phyloP scores from a whole-genome alignment of 768 basidiomycete genomes.

The Boletus sp. region DNA sequence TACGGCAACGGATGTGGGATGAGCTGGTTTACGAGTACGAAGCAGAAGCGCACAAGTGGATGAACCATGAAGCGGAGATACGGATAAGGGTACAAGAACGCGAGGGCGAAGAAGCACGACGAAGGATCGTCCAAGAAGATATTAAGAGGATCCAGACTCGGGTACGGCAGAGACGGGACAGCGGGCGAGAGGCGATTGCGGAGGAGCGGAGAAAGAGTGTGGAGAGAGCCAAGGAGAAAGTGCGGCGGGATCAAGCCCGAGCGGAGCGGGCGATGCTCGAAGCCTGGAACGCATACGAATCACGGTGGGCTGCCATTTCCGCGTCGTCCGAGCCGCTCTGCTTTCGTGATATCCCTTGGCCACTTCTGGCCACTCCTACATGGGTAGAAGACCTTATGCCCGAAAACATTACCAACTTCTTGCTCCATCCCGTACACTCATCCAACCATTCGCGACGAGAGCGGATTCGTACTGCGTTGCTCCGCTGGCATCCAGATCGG shows the following conservation, averaged over 20 bases:
- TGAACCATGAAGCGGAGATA: conserved; percentile 46
- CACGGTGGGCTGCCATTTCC: conserved; percentile 54
- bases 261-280: conserved; percentile 45
- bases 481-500: conserved; percentile 81
- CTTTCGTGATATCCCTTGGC: conserved; percentile 74
- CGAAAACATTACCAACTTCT: conserved; percentile 53
- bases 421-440: conserved; percentile 66
- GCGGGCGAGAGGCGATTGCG: conserved; percentile 43
- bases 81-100: conserved; percentile 43
- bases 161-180: conserved; percentile 48
- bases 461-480: conserved; percentile 60
- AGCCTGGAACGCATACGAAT: conserved; percentile 65
- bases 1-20: conserved; percentile 46
- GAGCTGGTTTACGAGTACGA: conserved; percentile 51
- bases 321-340: conserved; percentile 45
- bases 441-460: conserved; percentile 56
- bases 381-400: conserved; percentile 49
- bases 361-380: conserved; percentile 43
- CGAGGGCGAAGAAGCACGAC: conserved; percentile 42
- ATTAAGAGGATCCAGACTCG: conserved; percentile 50
- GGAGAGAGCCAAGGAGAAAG: conserved; percentile 39
- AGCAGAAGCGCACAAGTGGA: conserved; percentile 51
- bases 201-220: conserved; percentile 43
- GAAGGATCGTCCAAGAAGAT: conserved; percentile 51
- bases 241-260: conserved; percentile 40